Evolutionary conservation across 1,284 basidiomycete genomes (phyloP).

Genomic region (Ceratobasidium sp.): DNA sequence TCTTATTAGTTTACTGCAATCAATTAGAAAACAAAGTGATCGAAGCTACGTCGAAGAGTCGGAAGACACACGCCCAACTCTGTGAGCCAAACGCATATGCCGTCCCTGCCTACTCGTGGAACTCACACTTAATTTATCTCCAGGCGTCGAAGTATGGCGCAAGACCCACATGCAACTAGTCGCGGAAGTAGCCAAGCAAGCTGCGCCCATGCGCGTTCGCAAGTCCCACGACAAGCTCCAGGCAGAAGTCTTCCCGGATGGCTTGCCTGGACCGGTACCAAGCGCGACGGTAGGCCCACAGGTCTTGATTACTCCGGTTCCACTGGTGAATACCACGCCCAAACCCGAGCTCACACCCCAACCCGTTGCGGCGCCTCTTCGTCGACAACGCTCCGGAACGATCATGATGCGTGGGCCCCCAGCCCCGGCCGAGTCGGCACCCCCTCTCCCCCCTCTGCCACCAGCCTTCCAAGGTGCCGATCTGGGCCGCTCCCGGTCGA

Average conservation of each 20-base stretch:
- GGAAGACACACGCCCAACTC: slow-evolving; percentile 37
- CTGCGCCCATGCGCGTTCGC: slow-evolving; percentile 1
- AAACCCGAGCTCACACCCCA: background rate
- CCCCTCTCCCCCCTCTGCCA: slow-evolving; percentile 4
- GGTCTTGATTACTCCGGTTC: slow-evolving; percentile 11
- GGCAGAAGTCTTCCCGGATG: slow-evolving; percentile 51
- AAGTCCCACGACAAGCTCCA: slow-evolving; percentile 53
- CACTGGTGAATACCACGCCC: background rate
- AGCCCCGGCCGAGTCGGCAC: background rate
- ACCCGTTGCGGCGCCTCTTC: background rate
- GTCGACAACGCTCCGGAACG: slow-evolving; percentile 33
- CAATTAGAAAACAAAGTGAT: slow-evolving; percentile 1
- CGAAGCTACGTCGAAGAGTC: background rate
- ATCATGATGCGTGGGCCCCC: slow-evolving; percentile 29
- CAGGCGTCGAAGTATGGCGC: slow-evolving; percentile 25
- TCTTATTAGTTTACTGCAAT: slow-evolving; percentile 20
- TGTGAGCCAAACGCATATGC: slow-evolving; percentile 13
- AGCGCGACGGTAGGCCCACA: background rate
- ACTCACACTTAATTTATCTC: slow-evolving; percentile 13
- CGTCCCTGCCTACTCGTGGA: background rate
- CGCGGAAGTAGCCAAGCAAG: slow-evolving; percentile 10
- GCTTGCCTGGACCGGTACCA: slow-evolving; percentile 32
- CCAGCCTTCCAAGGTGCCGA: slow-evolving; percentile 4
- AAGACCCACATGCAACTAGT: slow-evolving; percentile 35
- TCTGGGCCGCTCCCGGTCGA: slow-evolving; percentile 23